Percentiles rank a stretch among this genome's conserved stretches.
These are phyloP conservation scores for Quercus variabilis DNA, from an alignment of 306 rosid species.

Conservation along the genomic window DNA sequence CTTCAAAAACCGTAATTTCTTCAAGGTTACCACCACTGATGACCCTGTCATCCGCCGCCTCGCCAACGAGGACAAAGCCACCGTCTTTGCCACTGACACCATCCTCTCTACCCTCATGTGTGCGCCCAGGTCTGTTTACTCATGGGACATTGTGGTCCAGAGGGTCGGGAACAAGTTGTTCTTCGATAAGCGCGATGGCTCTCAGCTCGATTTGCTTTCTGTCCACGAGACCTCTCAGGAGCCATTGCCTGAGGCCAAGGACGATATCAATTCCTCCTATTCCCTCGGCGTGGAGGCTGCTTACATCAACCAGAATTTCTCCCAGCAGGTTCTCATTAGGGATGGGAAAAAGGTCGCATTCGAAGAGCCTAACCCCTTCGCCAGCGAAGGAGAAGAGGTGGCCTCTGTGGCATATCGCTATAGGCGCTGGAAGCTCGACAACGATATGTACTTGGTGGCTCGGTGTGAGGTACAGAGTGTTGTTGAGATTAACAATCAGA, in stretches of 20 bases:
- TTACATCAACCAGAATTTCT: conserved; percentile 84
- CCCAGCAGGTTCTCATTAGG: conserved; percentile 76
- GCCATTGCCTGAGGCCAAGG: conserved; percentile 89
- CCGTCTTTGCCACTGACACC: conserved; percentile 73
- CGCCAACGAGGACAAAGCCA: conserved; percentile 85
- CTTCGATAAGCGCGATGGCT: conserved; percentile 87
- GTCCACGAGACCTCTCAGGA: conserved; percentile 97
- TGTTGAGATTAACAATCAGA: conserved; percentile 76
- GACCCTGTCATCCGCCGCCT: conserved; percentile 86
- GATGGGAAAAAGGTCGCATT: conserved; percentile 79
- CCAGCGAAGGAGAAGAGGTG: conserved; percentile 90
- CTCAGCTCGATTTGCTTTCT: conserved; percentile 83
- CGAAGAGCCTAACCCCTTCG: conserved; percentile 89
- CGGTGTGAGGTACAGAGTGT: conserved; percentile 96
- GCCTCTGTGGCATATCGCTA: conserved; percentile 84
- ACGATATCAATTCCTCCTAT: conserved; percentile 84
- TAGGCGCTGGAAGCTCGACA: conserved; percentile 89
- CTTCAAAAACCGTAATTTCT: conserved; percentile 82
- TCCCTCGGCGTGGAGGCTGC: conserved; percentile 84
- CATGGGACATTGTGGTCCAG: conserved; percentile 89
- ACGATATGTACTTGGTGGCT: conserved; percentile 76
- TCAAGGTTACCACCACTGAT: conserved; percentile 83
- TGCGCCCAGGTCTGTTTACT: conserved; percentile 84
- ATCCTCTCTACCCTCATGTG: conserved; percentile 92
- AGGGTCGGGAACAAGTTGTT: conserved; percentile 87